Conservation (phyloP, 2,329 filamentous ascomycete genomes). For the Cladosporium sp. region DNA sequence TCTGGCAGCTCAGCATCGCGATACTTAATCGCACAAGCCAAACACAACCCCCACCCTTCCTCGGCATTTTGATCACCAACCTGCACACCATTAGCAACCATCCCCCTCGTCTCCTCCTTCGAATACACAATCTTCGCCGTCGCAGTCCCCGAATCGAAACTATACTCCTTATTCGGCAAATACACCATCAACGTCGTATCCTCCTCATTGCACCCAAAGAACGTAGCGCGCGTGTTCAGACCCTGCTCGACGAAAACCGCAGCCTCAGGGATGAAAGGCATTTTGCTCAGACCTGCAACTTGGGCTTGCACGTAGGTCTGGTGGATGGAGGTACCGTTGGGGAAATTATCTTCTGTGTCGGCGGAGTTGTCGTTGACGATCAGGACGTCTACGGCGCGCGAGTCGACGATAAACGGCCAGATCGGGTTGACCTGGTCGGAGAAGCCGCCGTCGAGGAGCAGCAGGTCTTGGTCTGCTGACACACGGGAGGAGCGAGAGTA, state of each 20-base stretch:
- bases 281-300: slow-evolving; percentile 55
- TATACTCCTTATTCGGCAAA: slow-evolving; percentile 49
- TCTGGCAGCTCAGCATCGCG: slow-evolving; percentile 38
- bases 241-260: slow-evolving; percentile 60
- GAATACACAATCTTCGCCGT: slow-evolving; percentile 43
- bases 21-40: slow-evolving; percentile 47
- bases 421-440: slow-evolving; percentile 56
- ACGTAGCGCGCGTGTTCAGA: slow-evolving; percentile 61
- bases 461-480: slow-evolving; percentile 42
- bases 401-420: slow-evolving; percentile 53
- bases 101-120: slow-evolving; percentile 38
- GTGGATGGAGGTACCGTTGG: slow-evolving; percentile 61
- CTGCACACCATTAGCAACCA: slow-evolving; percentile 46
- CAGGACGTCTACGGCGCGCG: slow-evolving; percentile 62
- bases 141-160: slow-evolving; percentile 37
- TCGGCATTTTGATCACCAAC: slow-evolving; percentile 44
- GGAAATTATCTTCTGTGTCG: slow-evolving; percentile 61
- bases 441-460: slow-evolving; percentile 55
- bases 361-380: slow-evolving; percentile 66
- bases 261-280: slow-evolving; percentile 60
- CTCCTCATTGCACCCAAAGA: slow-evolving; percentile 61
- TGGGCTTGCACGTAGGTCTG: slow-evolving; percentile 60
- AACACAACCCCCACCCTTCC: slow-evolving; percentile 42
- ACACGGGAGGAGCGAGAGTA: slow-evolving; percentile 49
- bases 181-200: slow-evolving; percentile 45